phyloP scores from a whole-genome alignment of 2,329 filamentous ascomycete species.

The Sclerotinia minor region DNA sequence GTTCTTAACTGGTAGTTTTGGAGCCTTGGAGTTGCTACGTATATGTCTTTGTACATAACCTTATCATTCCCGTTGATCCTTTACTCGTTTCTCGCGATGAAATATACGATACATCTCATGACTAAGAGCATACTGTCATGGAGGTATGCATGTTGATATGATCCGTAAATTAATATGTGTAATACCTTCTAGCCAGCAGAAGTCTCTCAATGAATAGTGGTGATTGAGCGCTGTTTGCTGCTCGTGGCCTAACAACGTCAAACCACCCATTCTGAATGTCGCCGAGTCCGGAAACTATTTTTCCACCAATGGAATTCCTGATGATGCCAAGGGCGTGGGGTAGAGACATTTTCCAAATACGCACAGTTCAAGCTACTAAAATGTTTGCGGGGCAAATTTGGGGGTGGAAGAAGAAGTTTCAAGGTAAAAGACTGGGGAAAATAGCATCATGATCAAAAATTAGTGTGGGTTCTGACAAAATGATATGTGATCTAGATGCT shows the following conservation, averaged over 20 bases:
- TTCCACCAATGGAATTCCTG: constrained; percentile 15
- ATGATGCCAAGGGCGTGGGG: constrained; percentile 23
- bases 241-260: neutral
- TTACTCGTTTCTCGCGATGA: neutral
- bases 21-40: neutral
- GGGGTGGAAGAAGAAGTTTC: constrained; percentile 7
- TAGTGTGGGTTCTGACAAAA: neutral
- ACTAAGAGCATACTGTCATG: constrained; percentile 11
- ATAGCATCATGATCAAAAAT: constrained; percentile 3
- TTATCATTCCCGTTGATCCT: neutral
- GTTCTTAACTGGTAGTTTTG: neutral
- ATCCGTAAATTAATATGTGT: neutral
- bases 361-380: neutral
- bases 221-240: constrained; percentile 4
- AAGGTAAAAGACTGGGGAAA: constrained; percentile 5
- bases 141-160: constrained; percentile 12
- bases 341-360: neutral
- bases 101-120: neutral
- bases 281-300: constrained; percentile 17
- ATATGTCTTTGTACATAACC: neutral
- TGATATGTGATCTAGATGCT: neutral
- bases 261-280: constrained; percentile 1
- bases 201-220: neutral
- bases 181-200: neutral
- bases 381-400: constrained; percentile 11